Evolutionary conservation across 352 stramenopile species (phyloP), one percentile per base, ranked within the genome.

Genomic region (Globisporangium lucens): DNA sequence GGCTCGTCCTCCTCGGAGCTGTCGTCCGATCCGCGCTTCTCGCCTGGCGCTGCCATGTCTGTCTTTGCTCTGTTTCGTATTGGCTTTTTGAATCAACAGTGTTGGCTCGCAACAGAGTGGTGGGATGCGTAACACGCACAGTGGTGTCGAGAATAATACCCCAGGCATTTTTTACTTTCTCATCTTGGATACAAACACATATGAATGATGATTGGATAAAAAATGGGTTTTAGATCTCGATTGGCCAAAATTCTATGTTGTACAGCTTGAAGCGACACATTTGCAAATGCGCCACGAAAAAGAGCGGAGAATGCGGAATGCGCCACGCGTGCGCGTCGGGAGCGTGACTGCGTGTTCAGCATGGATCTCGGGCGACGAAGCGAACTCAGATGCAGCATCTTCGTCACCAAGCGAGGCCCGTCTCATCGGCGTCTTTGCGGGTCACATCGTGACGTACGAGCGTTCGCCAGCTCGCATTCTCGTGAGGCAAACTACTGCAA

Each of bases 1-100:
- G 82, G 87, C 82, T 95, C 87, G 75, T 94, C 85, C 71, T 95
- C 87, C 62, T 95, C 87, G 22, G 87, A 94, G 73, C 87, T 95
- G 72, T 95, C 87, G 52, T 83, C 81, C 51, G 66, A 66, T 63
- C 78, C 75, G 74, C 71, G 71, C 52, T 57, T 55, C 36, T 58
- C 51, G 27, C 22, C 58, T 30, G 61, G 59, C 52, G 24, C 47
- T 7, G 41, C 22, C 33, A 55, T 58, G 17, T 62, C 43, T 51
- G 15, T 41, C 20, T 41, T n/a, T 56, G 13, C 13, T 61, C 4
- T 38, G 1, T 9, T 33, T 33, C 63, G 66, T 67, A 9, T 49
- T 55, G 17, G 41, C 43, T 51, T 59, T 59, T 52, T 61, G 7
- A 24, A 22, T 43, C 47, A 33, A 61, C 13, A 38, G 22, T 36